Conservation (phyloP, 495 filamentous ascomycete genomes). For the Aspergillus sparsus region DNA sequence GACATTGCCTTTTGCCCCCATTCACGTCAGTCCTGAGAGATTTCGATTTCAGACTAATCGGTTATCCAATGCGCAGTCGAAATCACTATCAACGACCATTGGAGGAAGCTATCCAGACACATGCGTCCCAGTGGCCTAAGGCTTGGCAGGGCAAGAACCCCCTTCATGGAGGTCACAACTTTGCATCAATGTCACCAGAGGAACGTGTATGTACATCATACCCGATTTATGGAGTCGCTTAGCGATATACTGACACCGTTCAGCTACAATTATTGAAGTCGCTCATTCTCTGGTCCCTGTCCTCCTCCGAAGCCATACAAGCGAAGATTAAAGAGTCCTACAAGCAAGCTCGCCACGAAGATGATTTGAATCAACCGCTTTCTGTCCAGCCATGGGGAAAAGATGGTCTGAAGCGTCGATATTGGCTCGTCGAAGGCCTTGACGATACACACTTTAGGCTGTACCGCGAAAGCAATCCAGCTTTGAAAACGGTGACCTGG, state of each 20-base stretch:
- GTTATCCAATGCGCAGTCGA: conserved; percentile 30
- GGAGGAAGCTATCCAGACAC: conserved; percentile 86
- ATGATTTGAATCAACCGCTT: conserved; percentile 88
- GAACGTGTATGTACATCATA: conserved; percentile 68
- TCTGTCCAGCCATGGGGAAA: conserved; percentile 94
- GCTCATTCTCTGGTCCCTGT: conserved; percentile 85
- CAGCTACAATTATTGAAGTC: conserved; percentile 81
- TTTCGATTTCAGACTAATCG: conserved; percentile 8
- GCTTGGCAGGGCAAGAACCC: conserved; percentile 87
- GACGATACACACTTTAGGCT: conserved; percentile 93
- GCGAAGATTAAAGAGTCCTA: conserved; percentile 82
- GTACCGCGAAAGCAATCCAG: conserved; percentile 92
- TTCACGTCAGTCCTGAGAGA: no score
- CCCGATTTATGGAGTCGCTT: not conserved
- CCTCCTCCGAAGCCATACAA: conserved; percentile 81
- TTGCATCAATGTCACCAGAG: conserved; percentile 73
- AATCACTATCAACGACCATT: conserved; percentile 85
- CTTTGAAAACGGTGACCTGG: conserved; percentile 77
- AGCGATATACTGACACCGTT: conserved; percentile 27
- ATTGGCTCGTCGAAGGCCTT: conserved; percentile 90
- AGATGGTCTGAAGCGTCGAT: conserved; percentile 86
- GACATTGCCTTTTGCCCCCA: no score
- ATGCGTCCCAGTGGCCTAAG: conserved; percentile 86
- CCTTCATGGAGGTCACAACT: conserved; percentile 72
- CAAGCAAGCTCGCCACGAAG: conserved; percentile 85